Base-by-base conservation (phyloP, 1,284 basidiomycete species). In the Athelia psychrophila region DNA sequence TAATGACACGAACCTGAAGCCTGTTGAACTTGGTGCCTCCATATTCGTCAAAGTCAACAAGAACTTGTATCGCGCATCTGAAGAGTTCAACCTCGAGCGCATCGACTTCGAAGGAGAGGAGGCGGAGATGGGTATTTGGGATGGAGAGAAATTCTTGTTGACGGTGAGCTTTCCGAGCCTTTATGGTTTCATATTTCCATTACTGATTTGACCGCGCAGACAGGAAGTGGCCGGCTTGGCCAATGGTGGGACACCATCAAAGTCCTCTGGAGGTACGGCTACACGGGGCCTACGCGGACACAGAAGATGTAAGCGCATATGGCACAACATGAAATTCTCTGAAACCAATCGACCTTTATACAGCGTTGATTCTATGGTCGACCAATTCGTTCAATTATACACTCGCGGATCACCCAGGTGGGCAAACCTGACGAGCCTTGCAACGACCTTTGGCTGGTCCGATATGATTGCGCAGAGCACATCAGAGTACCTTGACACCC, bases 1-100 rank as follows among this genome's bases (percentile, higher is more conserved):
- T 65, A 75, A 79, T 53, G 81, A 96, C 61, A 63, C 71, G 2
- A 74, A 68, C 10, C 72, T 85, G 20, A 74, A 77, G 24, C 82
- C 88, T 2, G 70, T 94, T 33, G 95, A 91, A 62, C 76, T 96
- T 0, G 96, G 96, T 1, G 96, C 88, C 0, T 91, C 88, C 40
- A 91, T 98, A 56, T 98, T 96, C 66, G 88, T 95, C 3, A 65
- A 79, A 47, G 81, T 79, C 3, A 95, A 97, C 72, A 84, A 83
- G 64, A 94, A 95, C 65, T 63, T 95, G 47, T 85, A 86, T 81
- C 82, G 89, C 54, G 93, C 93, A 1, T 80, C 83, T 0, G 77
- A 88, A 46, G 85, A 89, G 53, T 95, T 95, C 70, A 88, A 88
- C 56, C 75, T 96, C 13, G 81, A 80, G 2, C 70, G 84, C 24